Base-by-base conservation (phyloP, 2,329 filamentous ascomycete species). In the Aaosphaeria arxii region DNA sequence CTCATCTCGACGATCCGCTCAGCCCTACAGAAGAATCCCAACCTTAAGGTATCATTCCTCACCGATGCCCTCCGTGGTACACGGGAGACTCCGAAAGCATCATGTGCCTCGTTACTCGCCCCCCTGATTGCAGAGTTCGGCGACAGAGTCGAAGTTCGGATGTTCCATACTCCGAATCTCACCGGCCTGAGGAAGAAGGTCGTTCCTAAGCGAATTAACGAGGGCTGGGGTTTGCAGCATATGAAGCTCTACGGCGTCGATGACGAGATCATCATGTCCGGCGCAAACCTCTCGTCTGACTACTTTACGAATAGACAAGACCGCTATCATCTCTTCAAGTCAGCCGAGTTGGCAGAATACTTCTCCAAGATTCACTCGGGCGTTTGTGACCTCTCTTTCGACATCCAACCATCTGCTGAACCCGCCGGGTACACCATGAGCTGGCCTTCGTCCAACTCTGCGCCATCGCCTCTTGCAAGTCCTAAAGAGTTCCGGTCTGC, bases 171-270 rank as follows among this genome's bases (percentile, higher is more conserved):
- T 1, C 94, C 94, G 0, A 99, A 99, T 63, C 73, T 99, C 54
- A 95, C 89, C 3, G 94, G 94, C 0, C 59, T 95, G 48, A 83
- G 86, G 44, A 97, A 97, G 73, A 85, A 85, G 61, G 77, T 88
- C 56, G 83, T 97, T 2, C 94, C 94, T 0, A 89, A 84, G 64
- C 81, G 94, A 17, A 92, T 99, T 67, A 99, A 99, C 59, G 94
- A 99, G 73, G 94, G 94, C 13, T 99, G 94, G 94, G 94, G 94
- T 1, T 73, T 99, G 52, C 94, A 99, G 67, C 94, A 99, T 66
- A 99, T 99, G 92, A 99, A 99, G 78, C 77, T 99, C 0, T 99
- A 99, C 60, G 94, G 94, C 0, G 77, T 96, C 24, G 94, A 99
- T 61, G 91, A 99, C 63, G 91, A 96, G 69, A 87, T 99, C 49